phyloP scores from a whole-genome alignment of 345 rosid species.

The Ceriops zippeliana region DNA sequence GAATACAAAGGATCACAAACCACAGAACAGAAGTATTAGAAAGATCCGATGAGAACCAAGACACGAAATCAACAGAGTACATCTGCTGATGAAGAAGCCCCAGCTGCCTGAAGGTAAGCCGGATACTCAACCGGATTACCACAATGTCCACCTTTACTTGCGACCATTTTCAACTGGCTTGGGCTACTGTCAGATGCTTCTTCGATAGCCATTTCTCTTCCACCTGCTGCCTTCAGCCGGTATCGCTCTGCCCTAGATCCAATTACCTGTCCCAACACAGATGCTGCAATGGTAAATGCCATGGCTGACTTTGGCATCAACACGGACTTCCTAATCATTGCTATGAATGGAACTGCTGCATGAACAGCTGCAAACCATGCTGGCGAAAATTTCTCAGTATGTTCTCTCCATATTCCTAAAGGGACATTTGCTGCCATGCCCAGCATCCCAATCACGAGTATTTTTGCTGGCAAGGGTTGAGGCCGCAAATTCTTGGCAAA shows the following conservation, averaged over 20 bases:
- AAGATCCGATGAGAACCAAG: neutral
- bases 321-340: slow-evolving; percentile 78
- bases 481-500: slow-evolving; percentile 95
- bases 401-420: slow-evolving; percentile 92
- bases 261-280: slow-evolving; percentile 81
- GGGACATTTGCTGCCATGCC: slow-evolving; percentile 98
- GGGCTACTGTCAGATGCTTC: slow-evolving; percentile 18
- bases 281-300: slow-evolving; percentile 91
- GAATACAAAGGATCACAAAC: slow-evolving; percentile 8
- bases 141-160: slow-evolving; percentile 32
- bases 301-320: slow-evolving; percentile 94
- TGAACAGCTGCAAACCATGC: slow-evolving; percentile 94
- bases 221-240: slow-evolving; percentile 54
- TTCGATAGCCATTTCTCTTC: slow-evolving; percentile 29
- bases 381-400: slow-evolving; percentile 72
- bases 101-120: slow-evolving; percentile 32
- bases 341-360: slow-evolving; percentile 94
- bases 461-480: slow-evolving; percentile 74
- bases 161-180: slow-evolving; percentile 17
- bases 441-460: slow-evolving; percentile 74
- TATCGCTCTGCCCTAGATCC: slow-evolving; percentile 95
- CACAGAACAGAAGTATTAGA: neutral
- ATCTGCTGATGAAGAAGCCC: slow-evolving; percentile 33
- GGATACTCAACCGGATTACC: slow-evolving; percentile 34
- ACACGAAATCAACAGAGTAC: slow-evolving; percentile 36